Evolutionary conservation across 139 green algal genomes (phyloP), one percentile per base, ranked within the genome.

Genomic region (Chlamydomonas incerta): DNA sequence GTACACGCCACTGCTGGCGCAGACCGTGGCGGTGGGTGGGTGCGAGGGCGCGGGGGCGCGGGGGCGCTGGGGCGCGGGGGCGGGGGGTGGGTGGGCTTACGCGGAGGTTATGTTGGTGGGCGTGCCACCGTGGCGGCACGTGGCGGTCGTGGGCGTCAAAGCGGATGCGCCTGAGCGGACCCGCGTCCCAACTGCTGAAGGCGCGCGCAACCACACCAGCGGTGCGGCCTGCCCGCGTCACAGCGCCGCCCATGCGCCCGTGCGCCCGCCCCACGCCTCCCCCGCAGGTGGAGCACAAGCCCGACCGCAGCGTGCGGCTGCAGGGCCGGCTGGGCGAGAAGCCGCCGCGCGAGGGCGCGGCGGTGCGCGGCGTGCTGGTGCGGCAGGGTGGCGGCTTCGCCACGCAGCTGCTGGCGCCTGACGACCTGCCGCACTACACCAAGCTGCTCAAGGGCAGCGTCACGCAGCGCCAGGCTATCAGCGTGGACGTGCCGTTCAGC

Each of bases 391-490:
- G 82, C 67, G 70, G 77, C 34, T 62, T 62, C 5, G 35, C 34
- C 46, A 60, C 93, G 80, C 76, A 90, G 80, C 57, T 99, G 47
- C 85, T 99, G 92, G 87, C 93, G 50, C 93, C 96, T 4, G 90
- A 95, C 9, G 97, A 99, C 89, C 92, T 99, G 62, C 91, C 89
- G 3, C 72, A 73, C 29, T 99, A 96, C 94, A 99, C 96, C 57
- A 94, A 93, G 88, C 93, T 99, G 37, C 90, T 93, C 75, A 88
- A 88, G 41, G 95, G 93, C 23, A 81, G 81, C 11, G 89, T 99
- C 14, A 90, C 88, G n/a, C 97, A 99, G 90, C 87, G 92, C 28
- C 97, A 98, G 92, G 90, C 85, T 46, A 34, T 99, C 23, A 80
- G 91, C 6, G 91, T 97, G 29, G 62, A 71, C 57, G 79, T 87